Percentiles rank a stretch among this genome's conserved stretches.
These are phyloP conservation scores for Metschnikowia rubicola DNA, from an alignment of 805 yeast genomes.

Conservation along the genomic window DNA sequence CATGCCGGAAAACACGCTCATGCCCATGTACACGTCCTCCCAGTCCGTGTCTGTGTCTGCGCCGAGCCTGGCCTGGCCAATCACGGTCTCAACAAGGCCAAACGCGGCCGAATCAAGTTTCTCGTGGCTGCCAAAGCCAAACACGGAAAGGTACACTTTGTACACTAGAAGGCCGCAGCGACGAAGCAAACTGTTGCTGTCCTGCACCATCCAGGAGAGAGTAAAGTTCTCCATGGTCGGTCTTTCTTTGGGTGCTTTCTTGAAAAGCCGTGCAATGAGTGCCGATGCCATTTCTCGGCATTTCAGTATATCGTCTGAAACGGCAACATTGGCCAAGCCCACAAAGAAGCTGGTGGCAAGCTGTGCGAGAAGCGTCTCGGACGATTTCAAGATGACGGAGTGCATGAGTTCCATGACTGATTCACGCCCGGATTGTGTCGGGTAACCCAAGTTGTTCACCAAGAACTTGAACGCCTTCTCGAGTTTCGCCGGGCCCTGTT, in stretches of 20 bases:
- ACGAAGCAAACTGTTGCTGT: slow-evolving; percentile 47
- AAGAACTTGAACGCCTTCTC: slow-evolving; percentile 80
- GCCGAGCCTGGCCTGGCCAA: slow-evolving; percentile 32
- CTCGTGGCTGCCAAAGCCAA: slow-evolving; percentile 39
- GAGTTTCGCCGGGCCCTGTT: slow-evolving; percentile 82
- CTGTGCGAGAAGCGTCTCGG: slow-evolving; percentile 53
- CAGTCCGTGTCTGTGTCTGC: slow-evolving; percentile 48
- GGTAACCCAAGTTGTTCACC: slow-evolving; percentile 77
- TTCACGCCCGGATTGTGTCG: slow-evolving; percentile 80
- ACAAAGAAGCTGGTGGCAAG: slow-evolving; percentile 77
- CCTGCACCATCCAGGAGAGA: slow-evolving; percentile 62
- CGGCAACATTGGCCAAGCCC: slow-evolving; percentile 71
- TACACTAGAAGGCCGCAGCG: slow-evolving; percentile 75
- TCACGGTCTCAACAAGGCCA: slow-evolving; percentile 21
- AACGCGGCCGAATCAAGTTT: slow-evolving; percentile 40
- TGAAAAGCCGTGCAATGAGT: slow-evolving; percentile 53
- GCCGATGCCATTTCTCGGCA: slow-evolving; percentile 83
- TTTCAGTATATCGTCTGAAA: slow-evolving; percentile 70
- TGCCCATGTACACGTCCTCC: slow-evolving; percentile 72
- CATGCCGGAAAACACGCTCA: slow-evolving; percentile 48
- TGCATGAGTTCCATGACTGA: slow-evolving; percentile 87
- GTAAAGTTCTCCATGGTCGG: slow-evolving; percentile 38
- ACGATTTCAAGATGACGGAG: slow-evolving; percentile 63
- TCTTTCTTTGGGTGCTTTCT: slow-evolving; percentile 39
- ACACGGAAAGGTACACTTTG: slow-evolving; percentile 53